Evolutionary conservation across 257 asterid genomes (phyloP), one percentile per base, ranked within the genome.

Genomic region (Nicotiana attenuata): DNA sequence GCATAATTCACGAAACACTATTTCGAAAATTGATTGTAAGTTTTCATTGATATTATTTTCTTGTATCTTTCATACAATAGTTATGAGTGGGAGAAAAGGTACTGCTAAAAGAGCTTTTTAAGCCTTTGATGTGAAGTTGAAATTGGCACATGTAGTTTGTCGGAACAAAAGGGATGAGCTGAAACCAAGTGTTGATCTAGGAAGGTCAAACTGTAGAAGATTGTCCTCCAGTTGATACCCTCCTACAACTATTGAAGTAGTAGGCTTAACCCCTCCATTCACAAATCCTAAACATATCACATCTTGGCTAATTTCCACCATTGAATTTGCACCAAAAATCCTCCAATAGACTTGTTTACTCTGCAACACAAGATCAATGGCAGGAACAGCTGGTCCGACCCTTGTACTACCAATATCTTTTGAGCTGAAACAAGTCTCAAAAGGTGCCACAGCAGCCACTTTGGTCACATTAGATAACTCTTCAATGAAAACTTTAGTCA

Each of bases 211-310:
- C 81, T 87, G 88, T 80, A 91, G 67, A 65, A 91, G 29, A 59
- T 91, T 91, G 63, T 90, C 88, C 84, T 90, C 93, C 29, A 90
- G 83, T 65, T 87, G 93, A 77, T 86, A 82, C 1, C 91, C 91
- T 13, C 95, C 90, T 28, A 86, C 85, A 5, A 91, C 90, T 50
- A 41, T 81, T 13, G 89, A 85, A 17, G 87, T 31, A 3, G 78
- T 77, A 3, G 68, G 87, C 19, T 84, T 76, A 10, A 82, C 9
- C 28, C 83, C 88, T 2, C 89, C 87, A 41, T 81, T 84, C 1
- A 84, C 56, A 33, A 86, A 82, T 1, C 82, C 89, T 20, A 86
- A 85, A 22, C 89, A 86, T 20, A 82, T 68, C 29, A 81, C 77
- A 57, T 82, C 76, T 61, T 57, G 80, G 24, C 75, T 28, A 67